Base-by-base conservation (phyloP, 768 basidiomycete species). In the Tricholoma furcatifolium region DNA sequence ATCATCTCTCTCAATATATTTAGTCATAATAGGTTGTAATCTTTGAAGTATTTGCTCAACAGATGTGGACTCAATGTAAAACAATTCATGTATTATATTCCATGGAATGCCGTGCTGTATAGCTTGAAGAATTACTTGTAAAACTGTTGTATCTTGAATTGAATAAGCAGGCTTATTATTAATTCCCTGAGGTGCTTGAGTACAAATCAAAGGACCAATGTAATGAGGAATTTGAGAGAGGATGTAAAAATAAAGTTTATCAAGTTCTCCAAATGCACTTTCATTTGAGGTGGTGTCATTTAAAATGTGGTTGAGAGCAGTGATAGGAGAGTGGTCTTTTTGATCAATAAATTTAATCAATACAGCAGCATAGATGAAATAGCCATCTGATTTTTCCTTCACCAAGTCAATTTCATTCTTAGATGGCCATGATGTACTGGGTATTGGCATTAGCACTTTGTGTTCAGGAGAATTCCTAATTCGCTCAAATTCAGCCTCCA, bases 331-430 rank as follows among this genome's bases (percentile, higher is more conserved):
- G 21, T 12, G 38, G 7, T 36, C 5, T 24, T 12, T 9, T 17
- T 45, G 43, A 27, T 30, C n/a, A 18, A 24, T 20, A 32, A 52
- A 44, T 14, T 43, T 17, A 17, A 21, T 2, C 23, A 52, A 17
- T 5, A 43, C 49, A 6, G 57, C 35, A 2, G 54, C 57, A 45
- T 59, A 59, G 15, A 59, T 53, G 17, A 50, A 59, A 21, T 51
- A 40, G 21, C 57, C 51, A 1, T 24, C 48, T 15, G 57, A 47
- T n/a, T 27, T 54, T 15, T 52, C 3, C 0, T 48, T 50, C 6
- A 53, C 15, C 3, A 34, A n/a, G 17, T 48, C 35, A 6, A 55
- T 4, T 4, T 34, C 35, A 2, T 15, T 8, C 3, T 48, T 32
- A 2, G 41, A n/a, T 15, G 57, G 57, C 57, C 57, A 59, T 4